Evolutionary conservation across 306 rosid species (phyloP).

Genomic region (Hippophae rhamnoides): DNA sequence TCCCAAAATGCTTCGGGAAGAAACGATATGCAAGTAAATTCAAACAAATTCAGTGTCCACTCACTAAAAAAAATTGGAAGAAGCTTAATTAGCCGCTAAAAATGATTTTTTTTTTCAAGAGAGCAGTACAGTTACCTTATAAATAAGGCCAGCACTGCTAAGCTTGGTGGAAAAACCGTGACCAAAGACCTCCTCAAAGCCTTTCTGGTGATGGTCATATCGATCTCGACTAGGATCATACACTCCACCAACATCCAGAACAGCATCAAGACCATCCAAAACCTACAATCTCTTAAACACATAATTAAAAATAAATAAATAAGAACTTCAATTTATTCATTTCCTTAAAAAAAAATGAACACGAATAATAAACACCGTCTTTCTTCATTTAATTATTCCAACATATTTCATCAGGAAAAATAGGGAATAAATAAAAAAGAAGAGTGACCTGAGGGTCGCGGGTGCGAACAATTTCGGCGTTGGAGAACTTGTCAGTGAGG

Average conservation of each 20-base stretch:
- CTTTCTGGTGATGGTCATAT: constrained; percentile 44
- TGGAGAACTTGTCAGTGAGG: constrained; percentile 33
- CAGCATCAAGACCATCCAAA: constrained; percentile 33
- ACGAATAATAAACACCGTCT: neutral
- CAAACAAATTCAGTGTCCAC: neutral
- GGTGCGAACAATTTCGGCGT: constrained; percentile 35
- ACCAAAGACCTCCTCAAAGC: constrained; percentile 32
- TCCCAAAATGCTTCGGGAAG: constrained; percentile 35
- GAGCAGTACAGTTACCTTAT: constrained; percentile 30
- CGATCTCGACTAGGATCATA: constrained; percentile 39
- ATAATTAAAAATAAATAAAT: no score
- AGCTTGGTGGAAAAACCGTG: constrained; percentile 38
- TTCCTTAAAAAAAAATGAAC: neutral
- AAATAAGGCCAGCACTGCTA: constrained; percentile 56
- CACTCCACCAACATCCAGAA: constrained; percentile 46
- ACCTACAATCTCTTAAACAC: constrained; percentile 8
- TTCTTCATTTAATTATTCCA: neutral
- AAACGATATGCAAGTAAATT: no score
- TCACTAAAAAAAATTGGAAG: neutral
- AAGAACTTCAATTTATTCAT: neutral
- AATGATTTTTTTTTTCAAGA: neutral
- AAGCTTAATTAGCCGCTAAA: neutral
- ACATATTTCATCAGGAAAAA: neutral
- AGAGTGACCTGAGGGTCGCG: constrained; percentile 26
- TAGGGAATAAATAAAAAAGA: neutral